These are phyloP conservation scores for Ceratocystis ficicola DNA, from an alignment of 2,329 filamentous ascomycete genomes.

Conservation along the genomic window DNA sequence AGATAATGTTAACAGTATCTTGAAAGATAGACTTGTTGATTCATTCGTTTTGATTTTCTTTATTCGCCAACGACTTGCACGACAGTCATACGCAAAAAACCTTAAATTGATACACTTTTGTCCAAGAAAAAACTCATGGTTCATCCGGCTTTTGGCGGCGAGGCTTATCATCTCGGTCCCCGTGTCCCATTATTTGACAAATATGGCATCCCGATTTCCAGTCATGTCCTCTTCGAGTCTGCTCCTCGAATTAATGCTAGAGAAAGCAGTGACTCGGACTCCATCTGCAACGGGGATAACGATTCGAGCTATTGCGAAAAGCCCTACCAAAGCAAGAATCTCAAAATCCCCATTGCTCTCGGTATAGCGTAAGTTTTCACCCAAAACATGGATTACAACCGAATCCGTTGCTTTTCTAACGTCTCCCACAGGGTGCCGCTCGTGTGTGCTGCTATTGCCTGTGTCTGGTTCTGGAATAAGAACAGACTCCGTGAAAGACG, in stretches of 20 bases:
- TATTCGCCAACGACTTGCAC: neutral
- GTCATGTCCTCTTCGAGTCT: conserved; percentile 16
- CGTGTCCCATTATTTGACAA: conserved; percentile 11
- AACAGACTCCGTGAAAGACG: conserved; percentile 56
- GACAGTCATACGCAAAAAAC: neutral
- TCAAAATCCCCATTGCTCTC: conserved; percentile 54
- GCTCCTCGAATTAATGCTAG: conserved; percentile 3
- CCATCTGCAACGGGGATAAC: conserved; percentile 16
- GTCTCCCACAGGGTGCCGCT: conserved; percentile 56
- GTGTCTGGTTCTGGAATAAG: conserved; percentile 69
- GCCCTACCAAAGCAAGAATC: conserved; percentile 41
- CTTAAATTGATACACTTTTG: neutral
- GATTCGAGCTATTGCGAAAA: conserved; percentile 43
- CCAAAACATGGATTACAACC: neutral
- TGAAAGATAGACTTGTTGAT: neutral
- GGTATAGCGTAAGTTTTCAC: conserved; percentile 52
- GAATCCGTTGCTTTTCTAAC: neutral
- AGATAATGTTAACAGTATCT: conserved; percentile 4
- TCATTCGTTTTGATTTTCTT: neutral
- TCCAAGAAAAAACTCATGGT: neutral
- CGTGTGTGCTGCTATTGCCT: conserved; percentile 49
- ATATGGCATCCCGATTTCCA: conserved; percentile 4
- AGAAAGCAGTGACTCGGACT: conserved; percentile 1
- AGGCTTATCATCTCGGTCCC: conserved; percentile 16
- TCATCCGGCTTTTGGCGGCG: conserved; percentile 4